Evolutionary conservation across 2,329 filamentous ascomycete species (phyloP).

Genomic region (Fonsecaea erecta): DNA sequence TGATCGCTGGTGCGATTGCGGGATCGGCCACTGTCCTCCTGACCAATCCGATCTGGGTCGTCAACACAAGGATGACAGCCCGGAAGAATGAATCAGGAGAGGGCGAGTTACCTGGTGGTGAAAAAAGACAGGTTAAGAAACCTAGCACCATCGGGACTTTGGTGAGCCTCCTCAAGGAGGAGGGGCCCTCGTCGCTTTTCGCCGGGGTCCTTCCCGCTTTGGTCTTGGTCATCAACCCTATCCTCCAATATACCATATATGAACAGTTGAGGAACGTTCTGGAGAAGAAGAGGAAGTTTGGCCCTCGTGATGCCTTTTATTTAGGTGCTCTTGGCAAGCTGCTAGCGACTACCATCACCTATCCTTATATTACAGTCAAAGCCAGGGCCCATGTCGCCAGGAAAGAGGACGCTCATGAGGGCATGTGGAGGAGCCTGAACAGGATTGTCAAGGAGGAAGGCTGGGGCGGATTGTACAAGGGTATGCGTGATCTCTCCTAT

Average conservation of each 20-base stretch:
- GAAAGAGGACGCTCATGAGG: slow-evolving; percentile 75
- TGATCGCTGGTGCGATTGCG: slow-evolving; percentile 92
- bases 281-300: slow-evolving; percentile 77
- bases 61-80: slow-evolving; percentile 98
- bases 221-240: slow-evolving; percentile 95
- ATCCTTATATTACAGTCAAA: slow-evolving; percentile 99
- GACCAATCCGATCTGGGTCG: slow-evolving; percentile 98
- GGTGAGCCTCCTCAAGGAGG: slow-evolving; percentile 76
- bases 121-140: slow-evolving; percentile 55
- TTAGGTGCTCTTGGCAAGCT: slow-evolving; percentile 93
- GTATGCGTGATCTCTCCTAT: slow-evolving; percentile 41
- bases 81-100: slow-evolving; percentile 65
- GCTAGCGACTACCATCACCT: slow-evolving; percentile 89
- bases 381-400: slow-evolving; percentile 93
- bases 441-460: slow-evolving; percentile 86
- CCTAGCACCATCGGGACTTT: slow-evolving; percentile 82
- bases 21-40: slow-evolving; percentile 92
- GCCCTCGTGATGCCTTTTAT: slow-evolving; percentile 84
- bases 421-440: slow-evolving; percentile 75
- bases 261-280: slow-evolving; percentile 94
- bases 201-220: slow-evolving; percentile 89
- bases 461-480: slow-evolving; percentile 85
- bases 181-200: slow-evolving; percentile 85
- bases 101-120: slow-evolving; percentile 46
- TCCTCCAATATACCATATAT: slow-evolving; percentile 97